Base-by-base conservation (phyloP, 148 eudicot species). In the Pharnaceum exiguum region DNA sequence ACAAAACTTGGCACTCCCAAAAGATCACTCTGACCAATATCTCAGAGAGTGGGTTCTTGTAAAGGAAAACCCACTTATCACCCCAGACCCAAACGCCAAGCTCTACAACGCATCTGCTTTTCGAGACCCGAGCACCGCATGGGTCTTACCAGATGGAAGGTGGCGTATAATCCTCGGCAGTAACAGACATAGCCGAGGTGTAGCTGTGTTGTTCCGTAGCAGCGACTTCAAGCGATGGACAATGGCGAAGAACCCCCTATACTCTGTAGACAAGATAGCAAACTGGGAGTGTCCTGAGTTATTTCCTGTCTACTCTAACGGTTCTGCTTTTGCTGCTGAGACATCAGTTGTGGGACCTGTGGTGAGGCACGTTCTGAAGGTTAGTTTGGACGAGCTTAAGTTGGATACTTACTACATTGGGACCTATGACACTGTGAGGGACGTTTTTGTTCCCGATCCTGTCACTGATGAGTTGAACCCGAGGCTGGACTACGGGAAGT, bases 1-100 rank as follows among this genome's bases (percentile, higher is more conserved):
- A 36, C 97, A 89, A 66, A 69, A 75, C 32, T 63, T 83, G 8
- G 97, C 88, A 27, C 21, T 65, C 38, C 97, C 97, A 3, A 74
- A 65, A 49, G 59, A 89, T 39, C 44, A 61, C 4, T 71, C 82
- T 0, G 94, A 86, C 58, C 95, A 95, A 3, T 73, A 46, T 59
- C 82, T 86, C 7, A 36, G 29, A 0, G 82, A 86, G 56, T 86
- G 97, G 97, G 61, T 58, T 15, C 63, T 79, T 18, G 32, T 60
- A 1, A 60, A 67, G 2, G 5, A 51, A 0, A 77, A 85, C 35
- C 94, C 94, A 0, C 37, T 85, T 8, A 83, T 89, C 71, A 42
- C 23, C 3, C 78, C 87, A 0, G 68, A 69, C 10, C 23, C 59
- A n/a, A n/a, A n/a, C n/a, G n/a, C n/a, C n/a, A n/a, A n/a, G n/a